phyloP scores from a whole-genome alignment of 2,329 filamentous ascomycete genomes.

The Berkeleyomyces rouxiae region DNA sequence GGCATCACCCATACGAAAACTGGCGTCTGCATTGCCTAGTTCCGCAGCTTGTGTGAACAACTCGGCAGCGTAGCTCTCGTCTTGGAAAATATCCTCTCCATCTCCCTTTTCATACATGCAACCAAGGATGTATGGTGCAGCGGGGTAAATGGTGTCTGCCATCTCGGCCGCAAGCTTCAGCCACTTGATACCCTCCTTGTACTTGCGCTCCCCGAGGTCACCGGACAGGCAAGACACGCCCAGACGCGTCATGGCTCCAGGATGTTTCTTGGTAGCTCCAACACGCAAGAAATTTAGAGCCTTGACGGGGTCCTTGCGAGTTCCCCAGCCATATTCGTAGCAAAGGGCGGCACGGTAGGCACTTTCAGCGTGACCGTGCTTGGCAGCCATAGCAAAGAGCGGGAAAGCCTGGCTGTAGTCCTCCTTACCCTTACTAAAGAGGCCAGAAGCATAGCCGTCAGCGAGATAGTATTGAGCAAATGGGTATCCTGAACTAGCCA shows the following conservation, averaged over 20 bases:
- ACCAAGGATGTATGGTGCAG: conserved; percentile 79
- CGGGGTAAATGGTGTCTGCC: conserved; percentile 81
- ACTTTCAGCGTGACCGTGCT: conserved; percentile 93
- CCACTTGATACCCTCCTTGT: conserved; percentile 90
- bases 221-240: conserved; percentile 80
- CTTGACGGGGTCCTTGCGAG: conserved; percentile 73
- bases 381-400: conserved; percentile 81
- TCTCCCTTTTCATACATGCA: conserved; percentile 83
- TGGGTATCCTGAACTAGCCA: conserved; percentile 77
- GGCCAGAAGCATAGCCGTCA: conserved; percentile 81
- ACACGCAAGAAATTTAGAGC: conserved; percentile 86
- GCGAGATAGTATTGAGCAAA: conserved; percentile 97
- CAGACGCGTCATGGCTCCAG: conserved; percentile 82
- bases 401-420: conserved; percentile 86
- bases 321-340: conserved; percentile 98
- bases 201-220: conserved; percentile 73
- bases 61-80: conserved; percentile 79
- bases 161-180: conserved; percentile 82
- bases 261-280: conserved; percentile 84
- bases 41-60: conserved; percentile 90
- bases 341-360: conserved; percentile 84
- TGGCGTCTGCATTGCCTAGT: conserved; percentile 72
- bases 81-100: conserved; percentile 83
- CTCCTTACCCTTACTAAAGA: conserved; percentile 88
- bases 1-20: conserved; percentile 79